Evolutionary conservation across 306 rosid species (phyloP), one percentile per base, ranked within the genome.

Genomic region (Calophaca sinica): DNA sequence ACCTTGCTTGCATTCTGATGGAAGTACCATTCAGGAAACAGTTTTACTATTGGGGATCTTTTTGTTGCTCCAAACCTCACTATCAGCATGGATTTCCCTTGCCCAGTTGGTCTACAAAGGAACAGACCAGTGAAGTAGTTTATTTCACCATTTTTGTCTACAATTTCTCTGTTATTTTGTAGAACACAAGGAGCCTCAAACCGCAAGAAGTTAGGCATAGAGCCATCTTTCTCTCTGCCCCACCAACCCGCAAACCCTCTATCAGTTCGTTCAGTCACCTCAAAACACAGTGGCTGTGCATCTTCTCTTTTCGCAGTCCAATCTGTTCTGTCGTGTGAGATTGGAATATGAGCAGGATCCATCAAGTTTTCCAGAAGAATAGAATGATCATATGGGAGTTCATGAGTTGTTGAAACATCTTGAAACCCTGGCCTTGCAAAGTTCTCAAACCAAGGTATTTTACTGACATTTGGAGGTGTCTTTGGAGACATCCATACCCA

Each of bases 401-500:
- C 99, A 20, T 94, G 97, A 77, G 71, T 83, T 31, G 96, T 82
- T 32, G 96, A 94, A 71, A 85, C 38, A 71, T 94, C 99, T 72
- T 67, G 89, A 80, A 94, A 90, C 53, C 99, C 96, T 0, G 92
- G 96, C 88, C 89, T 84, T 6, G 87, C 93, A 10, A 94, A 90
- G 78, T 92, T 92, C 85, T 92, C 96, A 68, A 94, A 94, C 96
- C 99, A 89, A 7, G 97, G 99, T 9, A 92, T 28, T 39, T 86
- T 94, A 31, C 73, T 66, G 2, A 78, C 67, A 78, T 90, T 83
- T 42, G 99, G 89, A 55, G 96, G 86, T 41, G 90, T 82, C 75
- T 80, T 84, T 29, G n/a, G 87, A 35, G 97, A 91, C 97, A 94
- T 90, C 99, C 99, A 94, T 15, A 92, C 99, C 99, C 99, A 94